Evolutionary conservation across 352 stramenopile genomes (phyloP), one percentile per base, ranked within the genome.

Genomic region (Globisporangium radiosum): DNA sequence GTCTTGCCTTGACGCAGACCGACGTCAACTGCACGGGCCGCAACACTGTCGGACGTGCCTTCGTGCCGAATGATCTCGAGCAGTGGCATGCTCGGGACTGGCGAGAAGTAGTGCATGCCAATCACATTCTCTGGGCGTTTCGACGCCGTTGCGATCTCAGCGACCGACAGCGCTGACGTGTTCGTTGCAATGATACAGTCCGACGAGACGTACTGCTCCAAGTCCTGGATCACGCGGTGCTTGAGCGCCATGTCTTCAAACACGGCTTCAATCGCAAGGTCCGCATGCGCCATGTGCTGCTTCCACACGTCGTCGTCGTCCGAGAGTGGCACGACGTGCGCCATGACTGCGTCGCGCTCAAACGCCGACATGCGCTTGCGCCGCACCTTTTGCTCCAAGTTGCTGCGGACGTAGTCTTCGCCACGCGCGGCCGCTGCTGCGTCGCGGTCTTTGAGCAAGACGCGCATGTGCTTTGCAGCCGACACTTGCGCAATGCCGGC

Each of bases 61-160:
- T 88, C 76, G 75, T 98, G 95, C 62, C 92, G 94, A 72, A 99
- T 99, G 47, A 99, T 98, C 77, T 99, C 97, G 60, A 99, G 77
- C 48, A 99, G 78, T 33, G 95, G 96, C 97, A 99, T 99, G 50
- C 79, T 91, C 13, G 95, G 94, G 57, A 99, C 97, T 36, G 97
- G 97, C 37, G 85, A 98, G 72, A 99, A 99, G 78, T 99, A 99
- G 80, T 99, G 97, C 95, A 99, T 99, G 51, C 97, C 97, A 33
- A 99, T 94, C 15, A 98, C 85, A 56, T 95, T 96, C 65, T 97
- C 75, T 13, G 90, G 91, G 8, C 81, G 81, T 63, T 87, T 88
- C 66, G 73, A 87, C 7, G 77, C 76, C 52, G 76, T 75, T 36
- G 96, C 96, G 66, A 99, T 98, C 56, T 97, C 88, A 8, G 78